These are phyloP conservation scores for Vaccinium darrowii DNA, from an alignment of 148 eudicot species.

Conservation along the genomic window DNA sequence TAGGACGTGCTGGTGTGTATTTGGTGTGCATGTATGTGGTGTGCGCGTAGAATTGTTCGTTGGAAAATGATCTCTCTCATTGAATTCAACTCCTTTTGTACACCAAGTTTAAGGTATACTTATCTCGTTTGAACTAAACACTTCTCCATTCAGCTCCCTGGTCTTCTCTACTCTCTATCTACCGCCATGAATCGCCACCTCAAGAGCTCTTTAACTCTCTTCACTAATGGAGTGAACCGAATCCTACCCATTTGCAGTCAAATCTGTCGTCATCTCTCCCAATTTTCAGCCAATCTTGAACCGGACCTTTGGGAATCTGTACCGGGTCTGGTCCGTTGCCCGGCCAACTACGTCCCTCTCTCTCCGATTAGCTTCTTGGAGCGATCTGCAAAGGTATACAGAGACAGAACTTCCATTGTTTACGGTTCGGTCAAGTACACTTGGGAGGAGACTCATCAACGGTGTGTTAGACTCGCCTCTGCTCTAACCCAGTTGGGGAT, in stretches of 20 bases:
- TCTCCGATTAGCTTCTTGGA: slow-evolving; percentile 45
- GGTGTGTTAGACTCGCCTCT: slow-evolving; percentile 43
- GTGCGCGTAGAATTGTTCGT: too few species aligned
- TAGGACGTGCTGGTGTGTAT: too few species aligned
- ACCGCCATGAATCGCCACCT: slow-evolving; percentile 3
- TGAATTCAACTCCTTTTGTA: too few species aligned
- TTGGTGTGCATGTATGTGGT: too few species aligned
- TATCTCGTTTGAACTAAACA: not conserved
- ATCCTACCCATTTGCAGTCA: slow-evolving; percentile 5
- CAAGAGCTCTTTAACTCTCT: not conserved
- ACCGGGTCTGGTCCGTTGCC: slow-evolving; percentile 35
- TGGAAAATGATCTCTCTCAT: too few species aligned
- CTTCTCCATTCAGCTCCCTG: not conserved
- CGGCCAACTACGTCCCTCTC: slow-evolving; percentile 38
- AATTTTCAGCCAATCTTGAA: not conserved
- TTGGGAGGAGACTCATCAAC: slow-evolving; percentile 35
- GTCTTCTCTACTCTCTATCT: not conserved
- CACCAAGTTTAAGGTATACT: not conserved
- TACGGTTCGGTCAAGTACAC: slow-evolving; percentile 33
- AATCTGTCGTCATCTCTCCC: slow-evolving; percentile 2
- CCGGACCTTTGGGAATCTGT: slow-evolving; percentile 26
- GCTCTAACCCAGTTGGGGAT: slow-evolving; percentile 43
- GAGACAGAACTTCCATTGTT: slow-evolving; percentile 33
- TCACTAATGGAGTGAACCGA: not conserved
- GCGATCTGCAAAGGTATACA: slow-evolving; percentile 34